Evolutionary conservation across 768 basidiomycete species (phyloP), one percentile per base, ranked within the genome.

Genomic region (Megacollybia marginata): DNA sequence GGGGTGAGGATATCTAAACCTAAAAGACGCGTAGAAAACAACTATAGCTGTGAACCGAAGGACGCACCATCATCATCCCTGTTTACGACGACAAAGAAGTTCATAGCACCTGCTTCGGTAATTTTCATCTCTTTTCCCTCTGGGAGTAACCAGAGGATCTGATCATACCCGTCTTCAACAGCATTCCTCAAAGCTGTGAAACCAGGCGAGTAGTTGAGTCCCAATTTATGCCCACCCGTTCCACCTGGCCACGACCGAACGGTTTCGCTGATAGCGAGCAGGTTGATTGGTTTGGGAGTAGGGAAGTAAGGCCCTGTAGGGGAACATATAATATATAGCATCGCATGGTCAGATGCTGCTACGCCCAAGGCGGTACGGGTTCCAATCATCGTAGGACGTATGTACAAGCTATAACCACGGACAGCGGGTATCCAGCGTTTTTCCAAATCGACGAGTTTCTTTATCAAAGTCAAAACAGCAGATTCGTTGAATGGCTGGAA

Each of bases 381-480:
- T 7, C 77, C 78, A 49, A 79, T 85, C 59, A 89, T 66, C 6
- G 83, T 92, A 19, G 90, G 86, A 43, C 93, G 83, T 55, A 96
- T 78, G 70, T 95, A 97, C 33, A 97, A 71, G 50, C 85, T 89
- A 64, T 89, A 80, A 12, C 86, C 92, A 2, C 79, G 72, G 11
- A 70, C 64, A 2, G 70, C 66, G 3, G 92, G 93, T 32, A 96
- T 90, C 92, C 93, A 96, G 10, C 84, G 78, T n/a, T 71, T 65
- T 42, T 97, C 93, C 43, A 86, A 54, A 38, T 61, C 48, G 45
- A 88, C 80, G 51, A 97, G 77, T 44, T 76, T 76, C 64, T 86
- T 84, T 60, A 97, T 85, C 54, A 92, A 76, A 44, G 76, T 71
- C 1, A 85, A 69, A 20, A 94, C 70, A 4, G 78, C 81, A 33